Conservation (phyloP, 305 asterid genomes). For the Fraxinus nigra region DNA sequence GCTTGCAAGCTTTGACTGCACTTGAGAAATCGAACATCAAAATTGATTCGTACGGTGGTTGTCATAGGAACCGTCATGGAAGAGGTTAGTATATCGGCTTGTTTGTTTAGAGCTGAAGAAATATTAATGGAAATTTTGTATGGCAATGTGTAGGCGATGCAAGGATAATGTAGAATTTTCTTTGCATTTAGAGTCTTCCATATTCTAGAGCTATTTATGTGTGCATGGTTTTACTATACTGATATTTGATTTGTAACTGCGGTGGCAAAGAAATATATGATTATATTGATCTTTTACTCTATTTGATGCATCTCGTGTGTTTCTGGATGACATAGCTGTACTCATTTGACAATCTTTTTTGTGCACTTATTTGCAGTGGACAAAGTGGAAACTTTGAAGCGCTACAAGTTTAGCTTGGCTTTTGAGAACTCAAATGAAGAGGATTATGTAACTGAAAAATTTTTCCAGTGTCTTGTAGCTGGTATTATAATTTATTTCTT, state of each 20-base stretch:
- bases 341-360: not conserved
- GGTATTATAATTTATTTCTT: conserved; percentile 46
- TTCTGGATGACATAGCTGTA: not conserved
- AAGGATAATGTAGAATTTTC: not conserved
- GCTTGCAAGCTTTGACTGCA: conserved; percentile 77
- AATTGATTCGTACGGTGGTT: conserved; percentile 90
- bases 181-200: not conserved
- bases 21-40: conserved; percentile 68
- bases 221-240: not conserved
- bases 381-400: conserved; percentile 74
- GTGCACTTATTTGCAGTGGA: conserved; percentile 62
- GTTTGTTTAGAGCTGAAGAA: conserved; percentile 1
- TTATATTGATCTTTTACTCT: not conserved
- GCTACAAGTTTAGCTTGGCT: conserved; percentile 89
- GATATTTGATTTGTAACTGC: not conserved
- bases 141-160: not conserved
- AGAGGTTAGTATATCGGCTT: conserved; percentile 46
- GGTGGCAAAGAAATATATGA: not conserved
- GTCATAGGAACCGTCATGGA: conserved; percentile 79
- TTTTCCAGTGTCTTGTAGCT: conserved; percentile 94
- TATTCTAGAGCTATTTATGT: not conserved
- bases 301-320: not conserved
- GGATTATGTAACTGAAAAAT: conserved; percentile 96
- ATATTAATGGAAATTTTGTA: not conserved
- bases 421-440: conserved; percentile 97